Percentiles rank a stretch among this genome's conserved stretches.
These are phyloP conservation scores for Cinchona pubescens DNA, from an alignment of 257 asterid genomes.

Conservation along the genomic window DNA sequence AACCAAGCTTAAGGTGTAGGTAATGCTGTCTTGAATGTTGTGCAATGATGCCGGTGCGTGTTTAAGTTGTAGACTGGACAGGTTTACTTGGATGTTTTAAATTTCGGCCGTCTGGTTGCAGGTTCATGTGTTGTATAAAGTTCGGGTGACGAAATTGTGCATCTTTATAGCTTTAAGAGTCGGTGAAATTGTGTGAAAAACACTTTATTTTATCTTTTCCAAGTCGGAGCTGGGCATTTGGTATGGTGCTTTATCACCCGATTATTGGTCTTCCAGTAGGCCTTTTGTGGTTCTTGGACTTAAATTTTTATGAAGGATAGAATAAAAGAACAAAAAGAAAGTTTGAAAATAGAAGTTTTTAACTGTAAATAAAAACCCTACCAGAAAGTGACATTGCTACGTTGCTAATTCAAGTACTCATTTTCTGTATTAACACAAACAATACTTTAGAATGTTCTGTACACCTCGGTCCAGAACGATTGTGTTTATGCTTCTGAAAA, in stretches of 20 bases:
- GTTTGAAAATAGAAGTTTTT: too few relatives aligned
- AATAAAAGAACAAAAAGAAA: too few relatives aligned
- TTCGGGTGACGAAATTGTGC: background rate
- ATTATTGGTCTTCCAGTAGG: background rate
- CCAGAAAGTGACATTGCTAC: too few relatives aligned
- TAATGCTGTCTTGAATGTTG: background rate
- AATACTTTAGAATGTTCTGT: too few relatives aligned
- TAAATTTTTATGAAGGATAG: background rate
- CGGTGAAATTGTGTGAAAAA: background rate
- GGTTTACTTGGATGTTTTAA: too few relatives aligned
- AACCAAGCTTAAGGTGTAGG: background rate
- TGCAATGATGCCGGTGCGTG: background rate
- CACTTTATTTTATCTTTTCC: background rate
- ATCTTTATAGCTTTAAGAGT: background rate
- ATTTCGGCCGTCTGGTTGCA: background rate
- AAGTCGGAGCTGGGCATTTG: background rate
- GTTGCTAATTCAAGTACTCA: too few relatives aligned
- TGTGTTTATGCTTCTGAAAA: too few relatives aligned
- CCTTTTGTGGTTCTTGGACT: background rate
- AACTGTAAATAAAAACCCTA: too few relatives aligned
- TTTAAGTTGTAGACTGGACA: background rate
- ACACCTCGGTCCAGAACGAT: too few relatives aligned
- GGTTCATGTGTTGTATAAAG: background rate
- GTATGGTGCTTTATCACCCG: background rate
- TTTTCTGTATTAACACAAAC: too few relatives aligned